phyloP scores from a whole-genome alignment of 164 flowering plant species.

The Aristolochia californica region DNA sequence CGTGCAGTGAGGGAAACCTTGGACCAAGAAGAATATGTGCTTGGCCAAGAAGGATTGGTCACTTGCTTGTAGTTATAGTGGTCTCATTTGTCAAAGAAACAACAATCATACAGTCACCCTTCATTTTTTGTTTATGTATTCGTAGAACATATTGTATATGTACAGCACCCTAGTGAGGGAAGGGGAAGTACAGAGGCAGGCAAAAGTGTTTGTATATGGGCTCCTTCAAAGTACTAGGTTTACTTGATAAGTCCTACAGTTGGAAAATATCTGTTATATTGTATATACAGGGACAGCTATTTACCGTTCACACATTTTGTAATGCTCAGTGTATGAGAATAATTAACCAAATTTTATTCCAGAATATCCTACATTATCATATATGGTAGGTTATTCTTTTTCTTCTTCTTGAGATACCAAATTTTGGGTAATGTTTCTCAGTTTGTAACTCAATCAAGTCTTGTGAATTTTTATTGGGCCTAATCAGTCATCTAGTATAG shows the following conservation, averaged over 20 bases:
- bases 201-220: conserved; percentile 2
- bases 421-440: too few relatives aligned
- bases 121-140: conserved; percentile 5
- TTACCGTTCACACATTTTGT: neutral
- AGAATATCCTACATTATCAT: too few relatives aligned
- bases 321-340: too few relatives aligned
- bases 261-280: neutral
- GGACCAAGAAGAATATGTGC: conserved; percentile 29
- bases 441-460: too few relatives aligned
- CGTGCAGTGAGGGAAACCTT: conserved; percentile 54
- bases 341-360: too few relatives aligned
- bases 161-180: conserved; percentile 7
- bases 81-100: neutral
- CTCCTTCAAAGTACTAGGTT: too few relatives aligned
- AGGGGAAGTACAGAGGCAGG: conserved; percentile 27
- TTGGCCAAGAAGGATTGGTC: conserved; percentile 39
- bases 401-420: too few relatives aligned
- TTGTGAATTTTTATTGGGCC: too few relatives aligned
- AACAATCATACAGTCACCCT: conserved; percentile 3
- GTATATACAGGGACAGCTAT: neutral
- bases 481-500: too few relatives aligned
- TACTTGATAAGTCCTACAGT: too few relatives aligned
- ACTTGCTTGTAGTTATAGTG: conserved; percentile 38
- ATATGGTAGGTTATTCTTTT: too few relatives aligned
- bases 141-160: conserved; percentile 16